phyloP scores from a whole-genome alignment of 2,329 filamentous ascomycete genomes.

The Colletotrichum costaricense region DNA sequence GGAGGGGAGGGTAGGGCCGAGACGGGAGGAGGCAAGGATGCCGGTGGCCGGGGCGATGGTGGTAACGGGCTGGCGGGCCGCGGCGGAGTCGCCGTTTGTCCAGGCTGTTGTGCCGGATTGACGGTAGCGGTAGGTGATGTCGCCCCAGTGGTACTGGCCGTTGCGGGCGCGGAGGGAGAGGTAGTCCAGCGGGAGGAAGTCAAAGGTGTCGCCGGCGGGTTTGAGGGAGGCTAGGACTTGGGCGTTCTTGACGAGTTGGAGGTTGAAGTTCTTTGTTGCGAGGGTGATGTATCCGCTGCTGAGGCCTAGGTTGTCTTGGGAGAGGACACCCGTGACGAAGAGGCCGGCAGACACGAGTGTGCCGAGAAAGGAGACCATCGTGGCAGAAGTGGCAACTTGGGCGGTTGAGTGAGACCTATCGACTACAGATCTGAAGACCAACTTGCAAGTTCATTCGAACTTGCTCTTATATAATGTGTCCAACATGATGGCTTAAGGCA shows the following conservation, averaged over 20 bases:
- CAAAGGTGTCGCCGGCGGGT: conserved; percentile 54
- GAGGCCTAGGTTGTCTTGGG: conserved; percentile 50
- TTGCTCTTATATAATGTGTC: background rate
- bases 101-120: conserved; percentile 50
- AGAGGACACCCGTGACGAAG: background rate
- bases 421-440: background rate
- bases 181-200: conserved; percentile 66
- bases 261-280: conserved; percentile 54
- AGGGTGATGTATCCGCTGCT: conserved; percentile 52
- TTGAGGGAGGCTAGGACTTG: conserved; percentile 61
- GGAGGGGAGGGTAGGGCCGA: conserved; percentile 53
- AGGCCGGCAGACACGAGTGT: background rate
- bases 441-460: background rate
- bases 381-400: background rate
- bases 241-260: conserved; percentile 54
- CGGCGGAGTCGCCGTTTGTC: conserved; percentile 59
- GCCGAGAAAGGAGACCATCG: background rate
- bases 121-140: conserved; percentile 68
- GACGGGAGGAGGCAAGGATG: conserved; percentile 51
- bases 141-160: conserved; percentile 69
- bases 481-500: background rate
- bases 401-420: background rate
- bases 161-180: conserved; percentile 58
- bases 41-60: conserved; percentile 40
- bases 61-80: conserved; percentile 51